phyloP scores from a whole-genome alignment of 2,329 filamentous ascomycete genomes.

The Fusarium haematococcum region DNA sequence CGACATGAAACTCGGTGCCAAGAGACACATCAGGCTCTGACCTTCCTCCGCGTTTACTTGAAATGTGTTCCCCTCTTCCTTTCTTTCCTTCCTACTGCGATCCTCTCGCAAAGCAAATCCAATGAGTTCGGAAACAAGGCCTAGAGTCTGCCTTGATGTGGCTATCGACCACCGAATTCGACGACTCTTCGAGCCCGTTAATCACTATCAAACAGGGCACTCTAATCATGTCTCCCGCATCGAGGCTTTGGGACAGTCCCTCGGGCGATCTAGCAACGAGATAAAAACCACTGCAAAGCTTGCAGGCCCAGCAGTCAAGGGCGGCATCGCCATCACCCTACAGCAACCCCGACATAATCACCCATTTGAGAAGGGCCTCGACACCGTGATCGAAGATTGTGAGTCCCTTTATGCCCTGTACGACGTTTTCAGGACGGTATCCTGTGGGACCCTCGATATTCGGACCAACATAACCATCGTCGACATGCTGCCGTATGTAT shows the following conservation, averaged over 20 bases:
- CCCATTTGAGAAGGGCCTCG: conserved; percentile 24
- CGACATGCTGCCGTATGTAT: too few species aligned
- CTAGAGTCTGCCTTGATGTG: conserved; percentile 17
- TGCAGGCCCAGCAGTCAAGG: conserved; percentile 22
- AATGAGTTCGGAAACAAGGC: neutral
- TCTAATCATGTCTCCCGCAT: conserved; percentile 15
- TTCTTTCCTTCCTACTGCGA: too few species aligned
- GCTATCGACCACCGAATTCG: conserved; percentile 27
- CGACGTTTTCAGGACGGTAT: neutral
- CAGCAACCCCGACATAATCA: conserved; percentile 35
- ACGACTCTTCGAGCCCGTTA: conserved; percentile 6
- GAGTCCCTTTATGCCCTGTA: neutral
- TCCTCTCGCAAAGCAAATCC: too few species aligned
- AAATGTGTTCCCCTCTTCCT: too few species aligned
- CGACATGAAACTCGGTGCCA: too few species aligned
- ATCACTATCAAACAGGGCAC: neutral
- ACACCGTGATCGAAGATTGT: conserved; percentile 17
- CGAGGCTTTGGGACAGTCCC: neutral
- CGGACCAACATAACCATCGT: too few species aligned
- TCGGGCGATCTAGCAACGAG: conserved; percentile 7
- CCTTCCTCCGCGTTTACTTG: too few species aligned
- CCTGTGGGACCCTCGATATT: neutral
- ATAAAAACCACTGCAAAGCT: conserved; percentile 23
- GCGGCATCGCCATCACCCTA: conserved; percentile 31
- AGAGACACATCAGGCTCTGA: too few species aligned